Evolutionary conservation across 306 rosid species (phyloP), one percentile per base, ranked within the genome.

Genomic region (Cercis canadensis): DNA sequence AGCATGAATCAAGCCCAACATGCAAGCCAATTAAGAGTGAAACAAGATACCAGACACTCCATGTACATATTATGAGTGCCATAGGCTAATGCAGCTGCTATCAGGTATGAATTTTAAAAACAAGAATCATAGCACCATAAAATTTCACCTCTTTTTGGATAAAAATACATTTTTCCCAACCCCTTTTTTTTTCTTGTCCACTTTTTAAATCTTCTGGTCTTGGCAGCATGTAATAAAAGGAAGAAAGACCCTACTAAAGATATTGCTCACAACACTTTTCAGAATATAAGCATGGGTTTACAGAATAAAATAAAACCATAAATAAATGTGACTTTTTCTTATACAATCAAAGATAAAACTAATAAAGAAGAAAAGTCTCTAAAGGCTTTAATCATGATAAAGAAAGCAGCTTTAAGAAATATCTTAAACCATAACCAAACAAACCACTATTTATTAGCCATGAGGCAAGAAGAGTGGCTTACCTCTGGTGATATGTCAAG

Each of bases 401-500:
- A 62, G 33, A 68, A 69, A 58, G 37, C 33, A 70, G 24, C 37
- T 69, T 62, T n/a, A 16, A 56, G 16, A 68, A 7, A 13, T 8
- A 16, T 49, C 57, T 56, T 57, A 7, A 65, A 65, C 44, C 50
- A 24, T 29, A 56, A 69, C 33, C 58, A 15, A 58, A 11, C 37
- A 69, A 63, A 63, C 32, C 33, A 77, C 32, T 14, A 53, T 65
- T 34, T 24, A 60, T 56, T 69, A 64, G 15, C 62, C 66, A 54
- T 14, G n/a, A 32, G 9, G 56, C 46, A 12, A 57, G 29, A 54
- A 43, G 7, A 11, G 59, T 8, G 57, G 69, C 83, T 72, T 71
- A 87, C 98, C 87, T 94, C 95, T 11, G 97, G 98, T 57, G 89
- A 84, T 74, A 94, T 90, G 74, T 90, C 89, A 56, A 94, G 97